These are phyloP conservation scores for Apiospora arundinis DNA, from an alignment of 2,329 filamentous ascomycete genomes.

Conservation along the genomic window DNA sequence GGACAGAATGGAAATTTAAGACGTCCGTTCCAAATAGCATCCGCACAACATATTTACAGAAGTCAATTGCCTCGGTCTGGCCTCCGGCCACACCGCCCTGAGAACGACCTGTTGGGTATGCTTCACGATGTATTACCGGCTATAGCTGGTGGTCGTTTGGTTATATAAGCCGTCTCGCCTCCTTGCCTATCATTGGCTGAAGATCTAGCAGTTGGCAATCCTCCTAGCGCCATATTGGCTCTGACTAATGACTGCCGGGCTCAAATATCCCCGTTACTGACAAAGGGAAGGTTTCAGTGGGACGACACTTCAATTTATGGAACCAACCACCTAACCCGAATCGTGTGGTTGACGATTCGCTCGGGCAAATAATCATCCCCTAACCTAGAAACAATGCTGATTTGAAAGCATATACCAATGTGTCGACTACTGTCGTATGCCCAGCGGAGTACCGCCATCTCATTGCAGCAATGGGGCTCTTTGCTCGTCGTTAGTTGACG, in stretches of 20 bases:
- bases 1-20: no score
- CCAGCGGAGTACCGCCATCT: neutral
- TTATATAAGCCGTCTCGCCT: no score
- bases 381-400: neutral
- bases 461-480: neutral
- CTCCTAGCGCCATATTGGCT: neutral
- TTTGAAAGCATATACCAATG: neutral
- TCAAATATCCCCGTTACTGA: neutral
- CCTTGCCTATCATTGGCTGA: no score
- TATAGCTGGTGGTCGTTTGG: no score
- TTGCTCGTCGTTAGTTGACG: neutral
- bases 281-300: neutral
- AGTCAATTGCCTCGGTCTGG: no score
- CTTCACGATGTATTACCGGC: no score
- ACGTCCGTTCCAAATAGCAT: no score
- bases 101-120: no score
- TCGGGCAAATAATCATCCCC: neutral
- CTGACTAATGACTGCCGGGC: neutral
- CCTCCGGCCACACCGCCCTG: no score
- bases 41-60: no score
- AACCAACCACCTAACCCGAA: neutral
- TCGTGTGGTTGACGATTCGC: neutral
- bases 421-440: neutral
- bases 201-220: no score
- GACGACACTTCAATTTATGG: neutral